Conservation (phyloP, 305 asterid species). For the Coffea humblotiana region DNA sequence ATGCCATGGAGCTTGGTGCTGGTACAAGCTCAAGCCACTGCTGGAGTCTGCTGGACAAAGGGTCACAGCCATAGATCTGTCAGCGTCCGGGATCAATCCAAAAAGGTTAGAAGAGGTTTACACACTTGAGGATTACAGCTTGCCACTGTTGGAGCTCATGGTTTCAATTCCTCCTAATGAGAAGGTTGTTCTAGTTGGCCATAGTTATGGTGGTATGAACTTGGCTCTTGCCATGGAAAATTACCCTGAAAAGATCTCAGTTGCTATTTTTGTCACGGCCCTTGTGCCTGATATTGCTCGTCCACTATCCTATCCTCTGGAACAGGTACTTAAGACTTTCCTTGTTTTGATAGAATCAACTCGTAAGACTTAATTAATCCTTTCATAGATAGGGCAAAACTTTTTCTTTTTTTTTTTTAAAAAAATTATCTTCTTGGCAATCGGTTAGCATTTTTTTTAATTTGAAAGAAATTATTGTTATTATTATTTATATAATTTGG, state of each 20-base stretch:
- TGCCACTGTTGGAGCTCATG: constrained; percentile 26
- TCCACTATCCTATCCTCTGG: constrained; percentile 1
- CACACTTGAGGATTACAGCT: constrained; percentile 11
- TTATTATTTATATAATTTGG: too few species aligned
- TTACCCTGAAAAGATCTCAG: constrained; percentile 25
- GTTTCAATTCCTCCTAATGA: constrained; percentile 21
- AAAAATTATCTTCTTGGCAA: too few species aligned
- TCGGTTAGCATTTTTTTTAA: too few species aligned
- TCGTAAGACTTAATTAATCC: too few species aligned
- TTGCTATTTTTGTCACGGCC: constrained; percentile 26
- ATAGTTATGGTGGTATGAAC: constrained; percentile 27
- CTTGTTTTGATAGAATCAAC: too few species aligned
- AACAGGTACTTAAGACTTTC: background rate
- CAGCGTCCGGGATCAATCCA: too few species aligned
- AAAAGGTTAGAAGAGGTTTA: constrained; percentile 4
- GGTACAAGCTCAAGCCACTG: too few species aligned
- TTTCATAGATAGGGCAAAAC: too few species aligned
- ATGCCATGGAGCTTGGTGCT: background rate
- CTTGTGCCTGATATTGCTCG: constrained; percentile 20
- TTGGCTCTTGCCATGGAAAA: constrained; percentile 33
- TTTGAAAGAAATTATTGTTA: too few species aligned
- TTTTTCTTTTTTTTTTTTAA: too few species aligned
- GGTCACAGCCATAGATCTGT: too few species aligned
- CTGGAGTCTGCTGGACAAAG: too few species aligned
- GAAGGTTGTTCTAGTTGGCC: constrained; percentile 30